Conservation (phyloP, 2,329 filamentous ascomycete species). For the Fusarium sp. region DNA sequence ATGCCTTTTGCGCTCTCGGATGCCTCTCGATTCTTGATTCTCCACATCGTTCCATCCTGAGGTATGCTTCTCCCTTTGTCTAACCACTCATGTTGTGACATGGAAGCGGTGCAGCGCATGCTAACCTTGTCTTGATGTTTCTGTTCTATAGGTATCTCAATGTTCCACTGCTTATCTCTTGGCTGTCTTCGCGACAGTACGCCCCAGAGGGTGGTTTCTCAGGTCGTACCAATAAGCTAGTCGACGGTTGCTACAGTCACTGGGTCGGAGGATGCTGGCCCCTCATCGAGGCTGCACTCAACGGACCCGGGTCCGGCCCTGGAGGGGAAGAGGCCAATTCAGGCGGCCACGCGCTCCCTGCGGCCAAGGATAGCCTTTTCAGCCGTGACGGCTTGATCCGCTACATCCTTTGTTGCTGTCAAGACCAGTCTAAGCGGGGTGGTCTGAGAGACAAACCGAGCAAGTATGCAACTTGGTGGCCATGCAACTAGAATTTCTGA, state of each 20-base stretch:
- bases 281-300: slow-evolving; percentile 81
- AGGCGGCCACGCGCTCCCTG: slow-evolving; percentile 44
- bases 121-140: slow-evolving; percentile 44
- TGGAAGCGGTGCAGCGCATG: slow-evolving; percentile 48
- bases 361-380: slow-evolving; percentile 66
- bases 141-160: slow-evolving; percentile 72
- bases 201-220: slow-evolving; percentile 92
- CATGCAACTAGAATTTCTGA: slow-evolving; percentile 17
- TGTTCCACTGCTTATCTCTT: slow-evolving; percentile 79
- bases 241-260: slow-evolving; percentile 98
- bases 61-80: slow-evolving; percentile 59
- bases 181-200: slow-evolving; percentile 90
- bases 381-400: slow-evolving; percentile 85
- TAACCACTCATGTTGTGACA: slow-evolving; percentile 48
- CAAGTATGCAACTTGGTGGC: slow-evolving; percentile 66
- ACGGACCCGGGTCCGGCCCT: slow-evolving; percentile 52
- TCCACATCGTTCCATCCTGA: slow-evolving; percentile 77
- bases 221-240: slow-evolving; percentile 95
- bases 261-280: slow-evolving; percentile 98
- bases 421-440: slow-evolving; percentile 75
- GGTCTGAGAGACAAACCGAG: slow-evolving; percentile 94
- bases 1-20: slow-evolving; percentile 92
- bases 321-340: slow-evolving; percentile 45
- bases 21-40: slow-evolving; percentile 87
- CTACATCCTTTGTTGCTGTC: slow-evolving; percentile 91